Conservation (phyloP, 2,329 filamentous ascomycete species). For the Lachnellula arida region DNA sequence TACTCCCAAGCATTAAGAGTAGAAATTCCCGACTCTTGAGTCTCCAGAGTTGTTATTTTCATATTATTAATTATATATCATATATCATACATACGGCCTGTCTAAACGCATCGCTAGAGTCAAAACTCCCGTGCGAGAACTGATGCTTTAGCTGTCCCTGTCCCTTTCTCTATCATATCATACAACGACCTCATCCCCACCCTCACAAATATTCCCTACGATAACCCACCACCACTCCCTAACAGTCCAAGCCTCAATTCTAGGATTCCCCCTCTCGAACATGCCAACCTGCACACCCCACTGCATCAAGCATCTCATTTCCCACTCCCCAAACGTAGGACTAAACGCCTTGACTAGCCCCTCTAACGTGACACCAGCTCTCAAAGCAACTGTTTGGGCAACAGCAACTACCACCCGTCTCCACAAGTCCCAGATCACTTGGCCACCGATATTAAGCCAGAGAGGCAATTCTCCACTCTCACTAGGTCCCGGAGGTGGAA, state of each 20-base stretch:
- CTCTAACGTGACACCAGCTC: constrained; percentile 51
- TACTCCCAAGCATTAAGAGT: too few relatives aligned
- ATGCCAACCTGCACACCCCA: constrained; percentile 51
- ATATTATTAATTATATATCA: too few relatives aligned
- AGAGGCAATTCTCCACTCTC: constrained; percentile 53
- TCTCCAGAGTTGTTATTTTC: too few relatives aligned
- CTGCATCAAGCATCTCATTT: constrained; percentile 52
- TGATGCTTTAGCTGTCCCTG: neutral
- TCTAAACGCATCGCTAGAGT: too few relatives aligned
- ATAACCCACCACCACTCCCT: constrained; percentile 67
- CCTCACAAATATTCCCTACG: constrained; percentile 34
- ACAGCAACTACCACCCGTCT: constrained; percentile 58
- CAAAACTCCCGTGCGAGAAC: too few relatives aligned
- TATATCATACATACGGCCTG: too few relatives aligned
- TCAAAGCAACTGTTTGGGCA: constrained; percentile 56
- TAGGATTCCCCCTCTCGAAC: constrained; percentile 35
- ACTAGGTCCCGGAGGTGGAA: constrained; percentile 37
- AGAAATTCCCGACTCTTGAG: too few relatives aligned
- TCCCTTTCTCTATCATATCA: neutral
- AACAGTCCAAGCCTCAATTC: constrained; percentile 41
- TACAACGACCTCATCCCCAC: neutral
- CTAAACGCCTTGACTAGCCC: constrained; percentile 52
- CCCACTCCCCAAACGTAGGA: constrained; percentile 58
- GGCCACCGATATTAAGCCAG: constrained; percentile 67
- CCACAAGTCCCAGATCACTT: constrained; percentile 57